A percentile compares a stretch with the other conserved stretches of the same genome.
These are phyloP conservation scores for Silybum marianum DNA, from an alignment of 129 eudicot species.

Conservation along the genomic window DNA sequence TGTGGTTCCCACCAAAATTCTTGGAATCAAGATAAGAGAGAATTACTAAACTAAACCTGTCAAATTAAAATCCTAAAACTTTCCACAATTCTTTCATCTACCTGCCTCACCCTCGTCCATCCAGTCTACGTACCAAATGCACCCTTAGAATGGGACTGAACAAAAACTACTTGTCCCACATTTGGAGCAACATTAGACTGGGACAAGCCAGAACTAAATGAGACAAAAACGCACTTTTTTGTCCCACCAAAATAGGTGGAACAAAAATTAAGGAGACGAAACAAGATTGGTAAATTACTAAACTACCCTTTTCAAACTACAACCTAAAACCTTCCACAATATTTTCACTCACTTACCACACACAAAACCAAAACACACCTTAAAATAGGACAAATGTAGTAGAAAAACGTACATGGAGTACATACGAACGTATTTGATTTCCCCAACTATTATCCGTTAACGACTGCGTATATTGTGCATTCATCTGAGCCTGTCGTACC, in stretches of 20 bases:
- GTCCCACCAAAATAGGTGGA: background rate
- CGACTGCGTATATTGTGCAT: conserved; percentile 70
- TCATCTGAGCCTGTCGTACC: conserved; percentile 70
- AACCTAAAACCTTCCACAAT: too few species aligned
- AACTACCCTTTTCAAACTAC: background rate
- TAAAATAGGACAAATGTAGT: background rate
- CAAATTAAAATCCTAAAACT: background rate
- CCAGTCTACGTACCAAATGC: background rate
- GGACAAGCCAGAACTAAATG: background rate
- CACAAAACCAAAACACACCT: background rate
- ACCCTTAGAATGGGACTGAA: background rate
- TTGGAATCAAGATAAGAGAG: background rate
- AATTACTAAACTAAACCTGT: background rate
- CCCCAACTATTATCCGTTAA: conserved; percentile 78
- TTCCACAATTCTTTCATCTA: background rate
- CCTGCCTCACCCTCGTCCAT: background rate
- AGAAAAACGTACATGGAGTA: conserved; percentile 57
- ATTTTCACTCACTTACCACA: background rate
- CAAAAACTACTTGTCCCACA: background rate
- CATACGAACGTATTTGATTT: conserved; percentile 73
- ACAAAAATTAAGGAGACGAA: background rate
- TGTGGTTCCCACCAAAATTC: background rate
- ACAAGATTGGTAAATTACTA: background rate
- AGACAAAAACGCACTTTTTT: background rate
- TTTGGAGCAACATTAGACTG: background rate